These are phyloP conservation scores for Deakozyma indianensis DNA, from an alignment of 805 yeast genomes.

Conservation along the genomic window DNA sequence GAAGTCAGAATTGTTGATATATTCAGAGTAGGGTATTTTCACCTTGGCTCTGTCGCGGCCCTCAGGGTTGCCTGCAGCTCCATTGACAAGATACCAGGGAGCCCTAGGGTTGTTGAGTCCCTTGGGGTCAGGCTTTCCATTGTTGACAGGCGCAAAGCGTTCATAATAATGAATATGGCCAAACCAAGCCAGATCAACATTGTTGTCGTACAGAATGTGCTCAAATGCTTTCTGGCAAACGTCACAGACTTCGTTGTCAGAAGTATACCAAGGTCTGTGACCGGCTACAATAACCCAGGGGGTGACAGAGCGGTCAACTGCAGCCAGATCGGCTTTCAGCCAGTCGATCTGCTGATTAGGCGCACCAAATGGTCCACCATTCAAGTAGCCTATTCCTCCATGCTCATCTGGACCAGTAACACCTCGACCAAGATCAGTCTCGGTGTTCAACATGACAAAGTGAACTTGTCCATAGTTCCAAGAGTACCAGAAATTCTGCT, in stretches of 20 bases:
- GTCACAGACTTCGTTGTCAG: conserved; percentile 9
- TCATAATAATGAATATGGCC: conserved; percentile 17
- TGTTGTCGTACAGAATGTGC: conserved; percentile 8
- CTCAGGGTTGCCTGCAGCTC: conserved; percentile 19
- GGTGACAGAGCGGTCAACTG: conserved; percentile 17
- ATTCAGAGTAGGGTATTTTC: not conserved
- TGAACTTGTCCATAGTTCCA: conserved; percentile 21
- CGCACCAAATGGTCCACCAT: conserved; percentile 11
- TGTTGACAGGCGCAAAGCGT: conserved; percentile 10
- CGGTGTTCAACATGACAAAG: conserved; percentile 17
- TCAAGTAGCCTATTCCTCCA: conserved; percentile 8
- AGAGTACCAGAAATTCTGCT: conserved; percentile 21
- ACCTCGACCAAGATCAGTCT: conserved; percentile 17
- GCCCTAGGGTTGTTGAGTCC: conserved; percentile 18
- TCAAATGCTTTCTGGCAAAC: conserved; percentile 15
- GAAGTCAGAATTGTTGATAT: conserved; percentile 6
- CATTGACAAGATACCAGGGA: conserved; percentile 20
- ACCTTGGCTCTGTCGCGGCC: conserved; percentile 11
- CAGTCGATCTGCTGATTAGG: conserved; percentile 16
- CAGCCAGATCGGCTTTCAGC: conserved; percentile 16
- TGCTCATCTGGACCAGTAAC: conserved; percentile 10
- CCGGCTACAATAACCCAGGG: conserved; percentile 18
- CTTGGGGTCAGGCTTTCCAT: conserved; percentile 15
- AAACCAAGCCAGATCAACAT: conserved; percentile 14
- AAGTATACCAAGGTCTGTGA: conserved; percentile 22